phyloP scores from a whole-genome alignment of 331 rosid genomes.

The Malus hybrid region DNA sequence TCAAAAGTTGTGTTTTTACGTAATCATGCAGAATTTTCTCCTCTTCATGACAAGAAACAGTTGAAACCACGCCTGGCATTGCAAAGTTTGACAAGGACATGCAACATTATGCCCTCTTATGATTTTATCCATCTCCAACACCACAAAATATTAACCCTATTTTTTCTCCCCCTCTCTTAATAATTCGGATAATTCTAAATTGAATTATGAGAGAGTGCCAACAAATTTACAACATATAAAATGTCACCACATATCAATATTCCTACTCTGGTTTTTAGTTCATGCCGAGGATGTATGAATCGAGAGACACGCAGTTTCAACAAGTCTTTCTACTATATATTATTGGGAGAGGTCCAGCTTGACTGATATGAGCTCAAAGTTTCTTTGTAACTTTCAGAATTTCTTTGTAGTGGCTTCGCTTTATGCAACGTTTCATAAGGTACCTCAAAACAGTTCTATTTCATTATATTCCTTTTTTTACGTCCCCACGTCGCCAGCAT shows the following conservation, averaged over 20 bases:
- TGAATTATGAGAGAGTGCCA: background rate
- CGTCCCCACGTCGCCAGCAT: background rate
- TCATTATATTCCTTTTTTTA: too few relatives aligned
- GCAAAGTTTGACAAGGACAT: constrained; percentile 4
- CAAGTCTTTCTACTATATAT: too few relatives aligned
- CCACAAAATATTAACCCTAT: background rate
- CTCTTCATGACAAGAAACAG: background rate
- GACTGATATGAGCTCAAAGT: too few relatives aligned
- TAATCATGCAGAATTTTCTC: background rate
- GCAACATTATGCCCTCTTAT: background rate
- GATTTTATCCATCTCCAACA: constrained; percentile 1
- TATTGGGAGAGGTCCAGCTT: too few relatives aligned
- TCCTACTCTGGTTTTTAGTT: background rate
- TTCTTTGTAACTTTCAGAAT: too few relatives aligned
- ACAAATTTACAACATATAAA: background rate
- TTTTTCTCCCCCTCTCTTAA: background rate
- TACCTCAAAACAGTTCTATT: too few relatives aligned
- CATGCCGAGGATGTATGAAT: too few relatives aligned
- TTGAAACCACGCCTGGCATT: background rate
- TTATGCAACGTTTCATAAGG: too few relatives aligned
- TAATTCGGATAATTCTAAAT: background rate
- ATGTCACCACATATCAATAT: background rate
- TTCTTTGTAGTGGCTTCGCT: too few relatives aligned
- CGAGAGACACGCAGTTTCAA: too few relatives aligned
- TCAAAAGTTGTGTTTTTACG: background rate